Evolutionary conservation across 768 basidiomycete genomes (phyloP), one percentile per base, ranked within the genome.

Genomic region (Megacollybia marginata): DNA sequence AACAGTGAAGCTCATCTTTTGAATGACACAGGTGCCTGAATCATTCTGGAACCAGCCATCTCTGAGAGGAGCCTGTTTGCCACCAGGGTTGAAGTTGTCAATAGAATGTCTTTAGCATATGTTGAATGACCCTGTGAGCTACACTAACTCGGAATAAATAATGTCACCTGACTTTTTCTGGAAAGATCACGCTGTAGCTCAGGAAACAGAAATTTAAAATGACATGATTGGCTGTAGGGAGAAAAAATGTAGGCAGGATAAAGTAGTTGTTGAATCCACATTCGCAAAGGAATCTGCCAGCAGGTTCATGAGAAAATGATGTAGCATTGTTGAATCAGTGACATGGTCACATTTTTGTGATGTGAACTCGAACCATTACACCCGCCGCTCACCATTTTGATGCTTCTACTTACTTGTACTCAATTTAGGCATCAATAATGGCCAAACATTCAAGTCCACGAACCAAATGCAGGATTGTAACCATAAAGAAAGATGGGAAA

Each of bases 1-100:
- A 3, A 43, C 33, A 1, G 59, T 56, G 44, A 59, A 67, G 7
- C 53, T 48, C 64, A 66, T 65, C 48, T 49, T 28, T 31, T 59
- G 56, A 5, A 19, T 16, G 9, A 53, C 20, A 20, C 44, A 32
- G 54, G 28, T 28, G 9, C 19, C 13, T 1, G 43, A 33, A 44
- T 42, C 49, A 13, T 51, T 23, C 40, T 49, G 20, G 36, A 18
- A 59, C 58, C 58, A 59, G 8, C 56, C 54, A 49, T 57, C 50
- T 2, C 54, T 48, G 52, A 63, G 48, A 0, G n/a, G 18, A 10
- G 62, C 55, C 42, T 61, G 62, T 23, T 59, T 59, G 1, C 59
- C 58, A 2, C 55, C 59, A 13, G 61, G 58, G 16, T 51, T 50
- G 3, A 63, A 11, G 40, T 46, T 31, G 44, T 42, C 13, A 58